Evolutionary conservation across 2,329 filamentous ascomycete species (phyloP), one percentile per base, ranked within the genome.

Genomic region (Sporothrix dimorphospora): DNA sequence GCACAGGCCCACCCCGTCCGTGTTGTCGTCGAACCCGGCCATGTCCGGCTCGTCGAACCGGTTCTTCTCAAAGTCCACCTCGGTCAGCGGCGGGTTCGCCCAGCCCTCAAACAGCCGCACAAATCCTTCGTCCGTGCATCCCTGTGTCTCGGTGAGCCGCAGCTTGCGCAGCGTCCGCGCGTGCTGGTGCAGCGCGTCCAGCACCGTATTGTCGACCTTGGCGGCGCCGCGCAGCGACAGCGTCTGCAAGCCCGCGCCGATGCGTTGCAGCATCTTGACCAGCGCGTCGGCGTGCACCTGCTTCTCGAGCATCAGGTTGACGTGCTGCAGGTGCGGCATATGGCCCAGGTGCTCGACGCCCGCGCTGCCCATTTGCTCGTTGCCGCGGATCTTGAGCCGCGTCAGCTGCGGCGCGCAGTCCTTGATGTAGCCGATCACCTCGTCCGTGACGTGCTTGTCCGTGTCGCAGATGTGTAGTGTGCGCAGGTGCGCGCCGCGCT

Each of bases 381-480:
- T 97, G 78, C 94, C 89, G 76, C 90, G 89, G 47, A 98, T 83
- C 81, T 97, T 98, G 69, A 98, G 84, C 3, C 92, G 90, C 65
- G 84, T 85, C 16, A 98, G 84, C 27, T 89, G 86, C 0, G 90
- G 89, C 76, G 93, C 95, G 73, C 87, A 82, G 7, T 85, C 82
- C 30, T 86, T 84, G 73, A 98, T 83, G n/a, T 86, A 80, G 16
- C 84, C 79, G 0, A 96, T 83, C 0, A 88, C 88, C 8, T 91
- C 86, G 73, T 97, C 91, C 53, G 90, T 89, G 75, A 98, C 92
- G 42, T 94, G 90, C 69, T 87, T 91, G 79, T 98, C 94, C 0
- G 96, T 92, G 81, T 92, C 94, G 77, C 94, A 94, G 1, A 98
- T 86, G 77, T 94, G 92, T 24, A 98, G 81, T 0, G 85, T 85